Conservation (phyloP, 2,329 filamentous ascomycete species). For the Graphium sp. region DNA sequence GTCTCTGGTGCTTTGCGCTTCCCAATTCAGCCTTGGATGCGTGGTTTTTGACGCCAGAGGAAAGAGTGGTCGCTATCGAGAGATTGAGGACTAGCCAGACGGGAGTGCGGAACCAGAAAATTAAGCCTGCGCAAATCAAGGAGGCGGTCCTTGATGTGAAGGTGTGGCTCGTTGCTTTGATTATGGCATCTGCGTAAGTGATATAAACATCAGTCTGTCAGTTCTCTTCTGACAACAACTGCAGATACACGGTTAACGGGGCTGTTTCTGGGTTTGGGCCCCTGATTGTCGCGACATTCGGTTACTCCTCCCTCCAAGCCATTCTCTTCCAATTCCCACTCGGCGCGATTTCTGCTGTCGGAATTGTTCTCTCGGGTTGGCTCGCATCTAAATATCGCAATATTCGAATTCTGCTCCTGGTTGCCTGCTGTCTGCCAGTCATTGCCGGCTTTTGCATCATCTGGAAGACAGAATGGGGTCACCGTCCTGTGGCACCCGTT, state of each 20-base stretch:
- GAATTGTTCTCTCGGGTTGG: slow-evolving; percentile 49
- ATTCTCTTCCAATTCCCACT: slow-evolving; percentile 64
- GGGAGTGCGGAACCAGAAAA: slow-evolving; percentile 40
- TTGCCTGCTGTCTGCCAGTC: slow-evolving; percentile 53
- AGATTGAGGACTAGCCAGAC: slow-evolving; percentile 44
- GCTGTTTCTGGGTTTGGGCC: slow-evolving; percentile 56
- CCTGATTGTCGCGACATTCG: slow-evolving; percentile 56
- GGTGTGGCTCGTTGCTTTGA: slow-evolving; percentile 45
- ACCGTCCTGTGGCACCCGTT: slow-evolving; percentile 48
- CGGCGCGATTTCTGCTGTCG: slow-evolving; percentile 48
- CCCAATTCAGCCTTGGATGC: slow-evolving; percentile 50
- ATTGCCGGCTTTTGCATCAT: slow-evolving; percentile 61
- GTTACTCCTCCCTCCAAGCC: slow-evolving; percentile 42
- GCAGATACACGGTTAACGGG: slow-evolving; percentile 54
- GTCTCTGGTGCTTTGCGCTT: slow-evolving; percentile 44
- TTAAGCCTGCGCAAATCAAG: slow-evolving; percentile 40
- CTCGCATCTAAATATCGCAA: slow-evolving; percentile 43
- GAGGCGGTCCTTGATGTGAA: slow-evolving; percentile 46
- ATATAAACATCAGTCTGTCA: background rate
- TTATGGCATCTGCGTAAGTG: slow-evolving; percentile 44
- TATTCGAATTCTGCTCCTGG: slow-evolving; percentile 46
- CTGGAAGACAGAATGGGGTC: slow-evolving; percentile 50
- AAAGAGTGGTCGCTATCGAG: slow-evolving; percentile 48
- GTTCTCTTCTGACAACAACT: background rate
- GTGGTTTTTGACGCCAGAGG: slow-evolving; percentile 49